These are phyloP conservation scores for Suillus hirtellus DNA, from an alignment of 768 basidiomycete species.

Conservation along the genomic window DNA sequence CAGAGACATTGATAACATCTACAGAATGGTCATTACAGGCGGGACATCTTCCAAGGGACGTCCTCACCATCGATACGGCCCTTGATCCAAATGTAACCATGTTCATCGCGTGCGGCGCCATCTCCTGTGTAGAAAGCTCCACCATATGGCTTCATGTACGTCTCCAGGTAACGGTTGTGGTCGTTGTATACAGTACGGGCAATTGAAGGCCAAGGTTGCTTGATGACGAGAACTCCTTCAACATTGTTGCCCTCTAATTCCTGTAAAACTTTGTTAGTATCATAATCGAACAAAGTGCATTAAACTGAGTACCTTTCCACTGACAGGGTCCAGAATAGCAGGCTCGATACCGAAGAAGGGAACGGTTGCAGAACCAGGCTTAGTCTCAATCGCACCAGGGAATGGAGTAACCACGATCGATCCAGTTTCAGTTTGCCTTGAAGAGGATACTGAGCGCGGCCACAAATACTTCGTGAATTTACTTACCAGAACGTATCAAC, in stretches of 20 bases:
- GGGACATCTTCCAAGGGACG: constrained; percentile 11
- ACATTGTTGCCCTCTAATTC: constrained; percentile 78
- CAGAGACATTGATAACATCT: constrained; percentile 98
- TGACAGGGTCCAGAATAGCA: constrained; percentile 81
- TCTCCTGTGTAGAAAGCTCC: constrained; percentile 98
- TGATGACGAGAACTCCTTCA: constrained; percentile 88
- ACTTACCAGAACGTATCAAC: constrained; percentile 87
- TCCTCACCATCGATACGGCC: constrained; percentile 88
- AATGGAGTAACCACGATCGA: constrained; percentile 93
- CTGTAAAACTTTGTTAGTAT: constrained; percentile 28
- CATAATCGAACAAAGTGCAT: background rate
- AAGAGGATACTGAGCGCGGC: background rate
- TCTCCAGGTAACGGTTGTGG: constrained; percentile 82
- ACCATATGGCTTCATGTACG: constrained; percentile 85
- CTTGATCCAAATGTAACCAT: constrained; percentile 99
- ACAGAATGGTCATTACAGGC: constrained; percentile 9
- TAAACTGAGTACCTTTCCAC: constrained; percentile 55
- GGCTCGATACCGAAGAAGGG: constrained; percentile 97
- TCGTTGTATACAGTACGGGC: constrained; percentile 91
- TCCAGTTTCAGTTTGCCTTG: constrained; percentile 96
- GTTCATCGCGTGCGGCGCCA: constrained; percentile 89
- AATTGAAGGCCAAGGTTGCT: constrained; percentile 92
- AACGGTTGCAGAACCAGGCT: constrained; percentile 95
- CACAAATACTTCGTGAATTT: background rate
- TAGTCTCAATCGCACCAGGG: constrained; percentile 94